These are phyloP conservation scores for Maudiozyma barnettii DNA, from an alignment of 805 yeast species.

Conservation along the genomic window DNA sequence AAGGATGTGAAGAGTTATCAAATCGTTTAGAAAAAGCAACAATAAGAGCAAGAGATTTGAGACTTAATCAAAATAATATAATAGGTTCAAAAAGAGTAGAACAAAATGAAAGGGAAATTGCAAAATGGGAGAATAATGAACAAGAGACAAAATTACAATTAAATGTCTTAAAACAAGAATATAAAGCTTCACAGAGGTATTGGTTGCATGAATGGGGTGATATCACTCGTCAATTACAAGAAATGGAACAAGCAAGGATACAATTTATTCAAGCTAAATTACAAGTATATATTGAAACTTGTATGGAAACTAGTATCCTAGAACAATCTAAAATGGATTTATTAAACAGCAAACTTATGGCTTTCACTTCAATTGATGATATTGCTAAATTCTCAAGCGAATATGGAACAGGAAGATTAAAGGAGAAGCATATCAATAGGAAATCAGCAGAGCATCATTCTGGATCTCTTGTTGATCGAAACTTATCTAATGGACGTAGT, in stretches of 20 bases:
- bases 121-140: conserved; percentile 23
- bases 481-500: neutral
- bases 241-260: conserved; percentile 24
- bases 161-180: conserved; percentile 24
- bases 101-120: conserved; percentile 22
- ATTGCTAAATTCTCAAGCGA: conserved; percentile 25
- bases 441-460: neutral
- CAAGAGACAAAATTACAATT: conserved; percentile 20
- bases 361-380: conserved; percentile 25
- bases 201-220: conserved; percentile 29
- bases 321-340: conserved; percentile 24
- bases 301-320: conserved; percentile 19
- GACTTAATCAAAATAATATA: conserved; percentile 23
- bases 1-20: conserved; percentile 21
- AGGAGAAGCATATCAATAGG: conserved; percentile 7
- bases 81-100: conserved; percentile 23
- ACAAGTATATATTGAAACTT: conserved; percentile 20
- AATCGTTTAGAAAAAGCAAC: conserved; percentile 21
- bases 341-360: conserved; percentile 16
- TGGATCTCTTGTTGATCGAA: neutral
- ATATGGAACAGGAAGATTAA: conserved; percentile 29
- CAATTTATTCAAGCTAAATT: conserved; percentile 21
- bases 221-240: conserved; percentile 21
- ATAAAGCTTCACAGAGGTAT: conserved; percentile 24
- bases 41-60: conserved; percentile 20